Conservation (phyloP, 2,329 filamentous ascomycete species). For the Colletotrichum musicola region DNA sequence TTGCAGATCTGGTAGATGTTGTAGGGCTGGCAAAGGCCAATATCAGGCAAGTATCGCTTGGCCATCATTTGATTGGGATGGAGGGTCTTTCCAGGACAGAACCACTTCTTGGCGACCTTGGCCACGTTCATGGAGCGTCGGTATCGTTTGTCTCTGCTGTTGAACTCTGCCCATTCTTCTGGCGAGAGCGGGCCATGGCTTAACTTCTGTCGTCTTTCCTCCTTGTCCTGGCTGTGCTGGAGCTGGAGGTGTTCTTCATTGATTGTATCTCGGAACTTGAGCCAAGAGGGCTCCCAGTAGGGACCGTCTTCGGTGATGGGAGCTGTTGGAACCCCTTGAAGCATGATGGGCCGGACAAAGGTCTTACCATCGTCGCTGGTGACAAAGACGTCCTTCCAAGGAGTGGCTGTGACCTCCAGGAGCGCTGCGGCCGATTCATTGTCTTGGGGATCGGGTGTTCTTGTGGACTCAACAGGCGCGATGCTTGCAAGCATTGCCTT, state of each 20-base stretch:
- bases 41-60: constrained; percentile 47
- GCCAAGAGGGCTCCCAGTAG: constrained; percentile 50
- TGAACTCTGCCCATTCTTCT: background rate
- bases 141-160: constrained; percentile 27
- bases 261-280: constrained; percentile 47
- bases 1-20: constrained; percentile 52
- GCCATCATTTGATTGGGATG: constrained; percentile 54
- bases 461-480: constrained; percentile 23
- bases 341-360: constrained; percentile 43
- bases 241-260: constrained; percentile 39
- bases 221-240: constrained; percentile 19
- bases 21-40: constrained; percentile 51
- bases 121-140: constrained; percentile 45
- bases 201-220: background rate
- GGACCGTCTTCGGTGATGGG: constrained; percentile 45
- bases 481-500: constrained; percentile 14
- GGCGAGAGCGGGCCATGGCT: background rate
- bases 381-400: constrained; percentile 8
- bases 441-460: constrained; percentile 18
- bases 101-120: constrained; percentile 51
- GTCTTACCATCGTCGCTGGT: constrained; percentile 42
- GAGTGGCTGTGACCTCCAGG: constrained; percentile 35
- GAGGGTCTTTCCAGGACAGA: constrained; percentile 44
- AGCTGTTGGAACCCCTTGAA: constrained; percentile 45
- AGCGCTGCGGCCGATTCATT: constrained; percentile 22